phyloP scores from a whole-genome alignment of 2,329 filamentous ascomycete genomes.

The Colletotrichum shisoi region DNA sequence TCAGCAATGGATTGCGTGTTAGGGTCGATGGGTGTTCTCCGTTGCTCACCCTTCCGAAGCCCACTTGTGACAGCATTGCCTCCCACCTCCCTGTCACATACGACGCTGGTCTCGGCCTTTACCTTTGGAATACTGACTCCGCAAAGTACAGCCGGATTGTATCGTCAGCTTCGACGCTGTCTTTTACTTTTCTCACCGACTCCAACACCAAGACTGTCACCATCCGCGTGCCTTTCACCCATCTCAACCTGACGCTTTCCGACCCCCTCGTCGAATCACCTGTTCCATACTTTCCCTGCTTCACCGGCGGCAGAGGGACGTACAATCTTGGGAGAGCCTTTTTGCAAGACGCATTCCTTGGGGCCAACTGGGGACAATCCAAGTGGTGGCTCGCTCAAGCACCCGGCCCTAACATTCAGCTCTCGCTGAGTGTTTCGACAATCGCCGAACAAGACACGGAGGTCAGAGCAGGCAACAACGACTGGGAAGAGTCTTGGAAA shows the following conservation, averaged over 20 bases:
- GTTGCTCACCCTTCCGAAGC: constrained; percentile 52
- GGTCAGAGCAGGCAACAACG: constrained; percentile 43
- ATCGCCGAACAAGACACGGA: constrained; percentile 32
- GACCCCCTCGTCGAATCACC: constrained; percentile 47
- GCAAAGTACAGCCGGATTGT: constrained; percentile 50
- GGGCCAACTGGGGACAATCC: constrained; percentile 50
- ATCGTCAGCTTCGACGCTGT: constrained; percentile 52
- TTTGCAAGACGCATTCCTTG: constrained; percentile 57
- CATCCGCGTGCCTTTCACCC: constrained; percentile 44
- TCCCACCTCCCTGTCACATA: constrained; percentile 50
- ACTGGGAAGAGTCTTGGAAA: constrained; percentile 48
- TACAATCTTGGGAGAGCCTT: constrained; percentile 56
- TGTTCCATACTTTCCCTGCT: constrained; percentile 55
- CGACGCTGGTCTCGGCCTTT: constrained; percentile 49
- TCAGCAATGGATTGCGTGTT: constrained; percentile 45
- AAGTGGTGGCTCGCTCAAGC: constrained; percentile 53
- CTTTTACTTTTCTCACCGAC: constrained; percentile 50
- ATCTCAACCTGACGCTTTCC: constrained; percentile 52
- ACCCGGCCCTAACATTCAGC: constrained; percentile 47
- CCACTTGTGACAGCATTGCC: constrained; percentile 53
- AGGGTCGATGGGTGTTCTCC: constrained; percentile 50
- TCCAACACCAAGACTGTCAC: constrained; percentile 43
- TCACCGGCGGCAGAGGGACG: constrained; percentile 41
- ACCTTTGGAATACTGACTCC: constrained; percentile 52
- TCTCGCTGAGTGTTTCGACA: neutral